phyloP scores from a whole-genome alignment of 352 stramenopile species.

The Globisporangium mamillatum region DNA sequence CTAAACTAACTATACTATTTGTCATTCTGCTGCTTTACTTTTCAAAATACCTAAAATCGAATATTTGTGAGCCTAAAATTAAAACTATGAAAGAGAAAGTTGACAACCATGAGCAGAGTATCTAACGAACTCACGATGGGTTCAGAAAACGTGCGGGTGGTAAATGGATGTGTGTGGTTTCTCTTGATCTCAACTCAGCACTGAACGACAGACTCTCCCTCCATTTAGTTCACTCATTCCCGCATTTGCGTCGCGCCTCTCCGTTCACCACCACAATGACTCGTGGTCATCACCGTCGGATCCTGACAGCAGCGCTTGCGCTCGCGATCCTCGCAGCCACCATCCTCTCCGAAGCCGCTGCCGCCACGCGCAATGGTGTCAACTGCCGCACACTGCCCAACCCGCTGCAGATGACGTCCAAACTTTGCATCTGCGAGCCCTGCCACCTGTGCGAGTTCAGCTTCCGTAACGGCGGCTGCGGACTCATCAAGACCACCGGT shows the following conservation, averaged over 20 bases:
- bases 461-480: constrained; percentile 19
- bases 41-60: constrained; percentile 1
- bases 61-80: not conserved
- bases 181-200: not conserved
- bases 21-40: not conserved
- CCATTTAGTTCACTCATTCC: not conserved
- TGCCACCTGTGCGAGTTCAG: constrained; percentile 37
- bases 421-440: constrained; percentile 35
- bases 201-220: not conserved
- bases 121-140: not conserved
- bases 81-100: not conserved
- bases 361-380: constrained; percentile 4
- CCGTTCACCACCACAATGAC: too few species aligned
- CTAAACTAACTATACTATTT: not conserved
- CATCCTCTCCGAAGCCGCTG: not conserved
- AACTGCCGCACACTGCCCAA: constrained; percentile 14
- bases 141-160: not conserved
- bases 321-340: not conserved
- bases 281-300: too few species aligned
- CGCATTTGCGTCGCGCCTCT: not conserved
- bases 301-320: not conserved
- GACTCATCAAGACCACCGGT: constrained; percentile 20
- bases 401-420: constrained; percentile 18
- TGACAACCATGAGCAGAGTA: not conserved
- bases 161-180: not conserved